Base-by-base conservation (phyloP, 2,329 filamentous ascomycete genomes). In the Diaporthe ilicicola region DNA sequence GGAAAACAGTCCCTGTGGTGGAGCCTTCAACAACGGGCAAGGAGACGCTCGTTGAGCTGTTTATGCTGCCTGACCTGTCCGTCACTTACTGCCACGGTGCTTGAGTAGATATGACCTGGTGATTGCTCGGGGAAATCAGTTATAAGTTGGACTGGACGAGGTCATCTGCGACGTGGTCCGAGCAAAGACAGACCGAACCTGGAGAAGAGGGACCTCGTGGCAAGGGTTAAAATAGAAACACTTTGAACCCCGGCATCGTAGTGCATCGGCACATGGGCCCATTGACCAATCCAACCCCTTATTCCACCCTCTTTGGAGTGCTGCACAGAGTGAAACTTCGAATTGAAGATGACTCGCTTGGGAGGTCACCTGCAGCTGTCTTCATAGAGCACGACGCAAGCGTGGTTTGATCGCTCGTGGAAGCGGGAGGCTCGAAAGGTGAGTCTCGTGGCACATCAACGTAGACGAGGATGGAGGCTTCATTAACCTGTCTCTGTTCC, bases 141-240 rank as follows among this genome's bases (percentile, higher is more conserved):
- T 17, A 17, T 9, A 27, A 46, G 42, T 8, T 34, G n/a, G 29
- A 17, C 34, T 17, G 42, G 54, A 34, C 39, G 53, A 29, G 46
- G 55, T 56, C 37, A 44, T 64, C 46, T 13, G 56, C 10, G 42
- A 37, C 27, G 44, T 46, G 24, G 39, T 48, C 48, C 46, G 39
- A 46, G 9, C 15, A 46, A 32, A 22, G 39, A 32, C 27, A 46
- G 39, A 32, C 22, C 13, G 24, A 22, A 17, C 34, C 39, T 44
- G 27, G 37, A 42, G 56, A 5, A 22, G 19, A 46, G 56, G 56
- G 39, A 37, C 56, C 27, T 64, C 44, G 44, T 39, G 29, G 48
- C 37, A 51, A 46, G 64, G 44, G 44, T 65, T 24, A 72, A 34
- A 70, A 55, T 71, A 67, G 67, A 68, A 70, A 65, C 67, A 72